Conservation (phyloP, 257 asterid genomes). For the Parsonsia alboflavescens region DNA sequence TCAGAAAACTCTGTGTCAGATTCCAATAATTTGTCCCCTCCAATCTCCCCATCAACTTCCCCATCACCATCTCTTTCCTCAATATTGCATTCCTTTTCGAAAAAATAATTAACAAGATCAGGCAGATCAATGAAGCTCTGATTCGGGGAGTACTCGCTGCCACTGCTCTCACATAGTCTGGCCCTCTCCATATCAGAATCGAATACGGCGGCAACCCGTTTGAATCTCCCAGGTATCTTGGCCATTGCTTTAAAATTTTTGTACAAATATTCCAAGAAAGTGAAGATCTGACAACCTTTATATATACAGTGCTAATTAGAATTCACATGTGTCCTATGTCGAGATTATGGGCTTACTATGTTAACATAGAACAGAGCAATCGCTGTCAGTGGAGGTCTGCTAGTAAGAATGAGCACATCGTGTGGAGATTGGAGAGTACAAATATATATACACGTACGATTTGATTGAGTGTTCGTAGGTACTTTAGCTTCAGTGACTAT, state of each 20-base stretch:
- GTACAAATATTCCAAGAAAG: no score
- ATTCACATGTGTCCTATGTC: not conserved
- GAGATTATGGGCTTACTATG: not conserved
- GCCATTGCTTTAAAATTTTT: no score
- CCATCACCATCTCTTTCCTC: constrained; percentile 7
- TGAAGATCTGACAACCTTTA: no score
- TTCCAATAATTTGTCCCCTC: constrained; percentile 18
- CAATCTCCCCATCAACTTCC: constrained; percentile 6
- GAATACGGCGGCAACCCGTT: constrained; percentile 54
- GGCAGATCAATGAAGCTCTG: constrained; percentile 41
- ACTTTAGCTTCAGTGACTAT: no score
- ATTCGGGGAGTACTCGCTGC: constrained; percentile 61
- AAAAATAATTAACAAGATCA: constrained; percentile 56
- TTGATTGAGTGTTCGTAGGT: not conserved
- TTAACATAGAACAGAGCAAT: not conserved
- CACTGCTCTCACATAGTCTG: constrained; percentile 60
- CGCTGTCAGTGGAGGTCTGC: not conserved
- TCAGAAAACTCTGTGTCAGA: constrained; percentile 9
- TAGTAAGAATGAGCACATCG: constrained; percentile 4
- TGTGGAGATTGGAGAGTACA: not conserved
- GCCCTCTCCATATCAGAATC: constrained; percentile 41
- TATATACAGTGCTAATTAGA: not conserved
- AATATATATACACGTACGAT: not conserved
- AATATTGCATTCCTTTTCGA: constrained; percentile 36
- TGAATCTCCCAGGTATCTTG: constrained; percentile 41